Evolutionary conservation across 345 rosid species (phyloP), one percentile per base, ranked within the genome.

Genomic region (Pseudoturritis turrita): DNA sequence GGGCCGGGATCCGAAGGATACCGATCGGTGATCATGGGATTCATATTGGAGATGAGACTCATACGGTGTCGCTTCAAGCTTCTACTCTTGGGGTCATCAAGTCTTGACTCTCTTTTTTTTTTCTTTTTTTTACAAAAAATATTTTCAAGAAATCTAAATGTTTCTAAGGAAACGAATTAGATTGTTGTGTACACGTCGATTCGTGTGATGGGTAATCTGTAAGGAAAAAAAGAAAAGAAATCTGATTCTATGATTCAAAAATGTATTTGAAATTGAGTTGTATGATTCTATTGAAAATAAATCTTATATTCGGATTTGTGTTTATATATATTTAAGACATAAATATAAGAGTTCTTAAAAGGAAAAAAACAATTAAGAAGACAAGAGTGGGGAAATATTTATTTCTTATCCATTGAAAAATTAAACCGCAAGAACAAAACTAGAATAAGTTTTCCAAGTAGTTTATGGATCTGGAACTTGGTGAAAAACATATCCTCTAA

Each of bases 11-110:
- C 77, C 84, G 96, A 81, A 88, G 96, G 77, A 85, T 93, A 70
- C 96, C 96, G 25, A 71, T 88, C 72, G 98, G 98, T 3, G 88
- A 78, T 40, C 96, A 93, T 60, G 65, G 68, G 51, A 83, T 93
- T 68, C 89, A 84, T 31, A 86, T 93, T 56, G 98, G 97, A 14
- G 88, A 78, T 4, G 53, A 70, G 12, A 70, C 59, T 55, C 97
- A 87, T 65, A 73, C 85, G 7, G 85, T 92, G 29, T 84, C 89
- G n/a, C 85, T 92, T 75, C 87, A 84, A 74, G 82, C 89, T 10
- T 74, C 80, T 53, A 63, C 59, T 35, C 77, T 82, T 23, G 89
- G 96, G 10, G 79, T 83, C 59, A 81, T 85, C 60, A 82, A 83
- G 78, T 72, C 88, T 78, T 78, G 60, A 72, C 22, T 72, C 26